Evolutionary conservation across 2,329 filamentous ascomycete genomes (phyloP).

Genomic region (Albophoma yamanashiensis): DNA sequence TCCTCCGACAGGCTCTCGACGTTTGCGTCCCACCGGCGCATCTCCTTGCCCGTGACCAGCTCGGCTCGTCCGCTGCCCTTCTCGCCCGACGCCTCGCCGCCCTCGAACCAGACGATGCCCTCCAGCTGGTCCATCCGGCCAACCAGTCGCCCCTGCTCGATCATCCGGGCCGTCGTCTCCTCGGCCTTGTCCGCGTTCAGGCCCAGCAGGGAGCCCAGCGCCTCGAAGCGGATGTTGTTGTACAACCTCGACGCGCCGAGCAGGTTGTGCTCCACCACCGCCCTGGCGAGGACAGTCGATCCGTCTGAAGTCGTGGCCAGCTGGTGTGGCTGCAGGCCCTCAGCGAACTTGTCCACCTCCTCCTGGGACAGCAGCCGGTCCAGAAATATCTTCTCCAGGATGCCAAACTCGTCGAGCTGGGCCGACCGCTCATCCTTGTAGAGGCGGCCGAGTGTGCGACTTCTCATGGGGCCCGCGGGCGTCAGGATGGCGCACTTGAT

Average conservation of each 20-base stretch:
- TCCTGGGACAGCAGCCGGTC: slow-evolving; percentile 69
- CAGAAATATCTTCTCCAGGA: slow-evolving; percentile 96
- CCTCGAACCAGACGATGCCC: slow-evolving; percentile 76
- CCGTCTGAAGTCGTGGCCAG: slow-evolving; percentile 84
- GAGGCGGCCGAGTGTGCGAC: slow-evolving; percentile 66
- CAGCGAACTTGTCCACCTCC: slow-evolving; percentile 82
- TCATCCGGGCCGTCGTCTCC: slow-evolving; percentile 86
- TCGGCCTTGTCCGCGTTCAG: slow-evolving; percentile 75
- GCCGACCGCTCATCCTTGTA: slow-evolving; percentile 87
- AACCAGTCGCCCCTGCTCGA: slow-evolving; percentile 81
- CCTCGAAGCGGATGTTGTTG: slow-evolving; percentile 65
- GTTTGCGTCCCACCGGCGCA: slow-evolving; percentile 81
- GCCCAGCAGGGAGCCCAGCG: slow-evolving; percentile 66
- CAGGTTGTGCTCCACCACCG: slow-evolving; percentile 92
- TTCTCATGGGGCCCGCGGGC: slow-evolving; percentile 77
- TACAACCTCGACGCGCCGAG: slow-evolving; percentile 74
- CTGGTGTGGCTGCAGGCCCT: slow-evolving; percentile 75
- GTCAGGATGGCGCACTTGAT: slow-evolving; percentile 89
- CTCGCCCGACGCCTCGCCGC: slow-evolving; percentile 57
- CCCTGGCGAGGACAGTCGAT: slow-evolving; percentile 83
- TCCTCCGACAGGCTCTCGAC: slow-evolving; percentile 81
- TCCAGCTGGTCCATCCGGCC: slow-evolving; percentile 94
- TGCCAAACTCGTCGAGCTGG: slow-evolving; percentile 68
- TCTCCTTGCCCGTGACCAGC: slow-evolving; percentile 54
- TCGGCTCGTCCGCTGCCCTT: slow-evolving; percentile 57